Evolutionary conservation across 192 early-diverging fungal genomes (phyloP).

Genomic region (Haplosporangium gracile): DNA sequence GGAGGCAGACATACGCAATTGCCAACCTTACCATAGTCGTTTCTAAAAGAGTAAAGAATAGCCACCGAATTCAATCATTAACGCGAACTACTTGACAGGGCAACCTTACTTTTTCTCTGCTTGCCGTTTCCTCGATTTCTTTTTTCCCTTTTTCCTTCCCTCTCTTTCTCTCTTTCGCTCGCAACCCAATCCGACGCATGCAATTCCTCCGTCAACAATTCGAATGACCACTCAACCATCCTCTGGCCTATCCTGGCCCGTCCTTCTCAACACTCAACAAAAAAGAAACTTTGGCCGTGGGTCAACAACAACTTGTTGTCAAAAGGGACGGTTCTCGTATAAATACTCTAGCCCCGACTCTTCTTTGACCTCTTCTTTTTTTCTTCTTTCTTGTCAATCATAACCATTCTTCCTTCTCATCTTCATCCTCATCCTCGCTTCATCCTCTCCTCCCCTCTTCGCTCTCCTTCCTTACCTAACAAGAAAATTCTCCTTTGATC

Average conservation of each 20-base stretch:
- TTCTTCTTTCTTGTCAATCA: not conserved
- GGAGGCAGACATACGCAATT: not conserved
- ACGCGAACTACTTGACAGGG: not conserved
- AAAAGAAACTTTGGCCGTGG: not conserved
- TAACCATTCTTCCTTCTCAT: not conserved
- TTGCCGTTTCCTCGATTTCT: conserved; percentile 7
- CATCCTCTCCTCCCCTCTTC: not conserved
- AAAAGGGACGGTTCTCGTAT: not conserved
- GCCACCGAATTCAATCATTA: not conserved
- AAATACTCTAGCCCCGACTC: conserved; percentile 11
- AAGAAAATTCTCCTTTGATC: conserved; percentile 10
- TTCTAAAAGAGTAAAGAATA: not conserved
- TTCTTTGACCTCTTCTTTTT: not conserved
- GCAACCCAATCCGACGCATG: conserved; percentile 2
- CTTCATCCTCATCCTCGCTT: not conserved
- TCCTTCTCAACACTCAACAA: not conserved
- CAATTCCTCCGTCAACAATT: conserved; percentile 1
- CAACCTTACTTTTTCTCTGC: not conserved
- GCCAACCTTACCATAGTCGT: not conserved
- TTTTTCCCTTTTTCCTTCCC: not conserved
- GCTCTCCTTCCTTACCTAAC: not conserved
- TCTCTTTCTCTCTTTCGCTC: not conserved
- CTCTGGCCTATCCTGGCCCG: not conserved
- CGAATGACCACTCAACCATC: not conserved
- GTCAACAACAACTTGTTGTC: not conserved